These are phyloP conservation scores for Syzygium jambos DNA, from an alignment of 345 rosid species.

Conservation along the genomic window DNA sequence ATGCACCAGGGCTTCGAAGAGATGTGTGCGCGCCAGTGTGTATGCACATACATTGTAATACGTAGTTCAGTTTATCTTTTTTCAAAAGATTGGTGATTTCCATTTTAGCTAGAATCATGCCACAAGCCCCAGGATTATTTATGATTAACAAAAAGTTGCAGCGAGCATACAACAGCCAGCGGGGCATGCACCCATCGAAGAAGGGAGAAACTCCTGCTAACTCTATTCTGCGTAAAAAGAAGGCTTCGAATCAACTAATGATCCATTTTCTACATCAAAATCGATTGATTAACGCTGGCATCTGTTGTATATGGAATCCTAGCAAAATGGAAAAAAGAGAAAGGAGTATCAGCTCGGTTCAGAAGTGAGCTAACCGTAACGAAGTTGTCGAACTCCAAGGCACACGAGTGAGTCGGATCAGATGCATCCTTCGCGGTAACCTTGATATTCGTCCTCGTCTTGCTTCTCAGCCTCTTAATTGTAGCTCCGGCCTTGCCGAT, in stretches of 20 bases:
- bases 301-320: neutral
- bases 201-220: neutral
- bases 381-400: slow-evolving; percentile 89
- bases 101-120: neutral
- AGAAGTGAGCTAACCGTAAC: slow-evolving; percentile 39
- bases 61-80: neutral
- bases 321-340: neutral
- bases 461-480: slow-evolving; percentile 72
- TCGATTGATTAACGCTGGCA: neutral
- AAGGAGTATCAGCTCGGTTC: neutral
- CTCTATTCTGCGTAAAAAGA: neutral
- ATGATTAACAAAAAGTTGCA: neutral
- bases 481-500: slow-evolving; percentile 86
- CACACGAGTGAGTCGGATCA: slow-evolving; percentile 84
- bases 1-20: neutral
- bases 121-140: neutral
- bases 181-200: neutral
- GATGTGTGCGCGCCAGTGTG: neutral
- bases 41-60: neutral
- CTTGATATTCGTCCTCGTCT: slow-evolving; percentile 58
- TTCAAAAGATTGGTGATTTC: neutral
- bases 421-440: slow-evolving; percentile 67
- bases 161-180: neutral
- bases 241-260: neutral
- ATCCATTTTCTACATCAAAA: neutral